These are phyloP conservation scores for Scedosporium apiospermum DNA, from an alignment of 2,329 filamentous ascomycete genomes.

Conservation along the genomic window DNA sequence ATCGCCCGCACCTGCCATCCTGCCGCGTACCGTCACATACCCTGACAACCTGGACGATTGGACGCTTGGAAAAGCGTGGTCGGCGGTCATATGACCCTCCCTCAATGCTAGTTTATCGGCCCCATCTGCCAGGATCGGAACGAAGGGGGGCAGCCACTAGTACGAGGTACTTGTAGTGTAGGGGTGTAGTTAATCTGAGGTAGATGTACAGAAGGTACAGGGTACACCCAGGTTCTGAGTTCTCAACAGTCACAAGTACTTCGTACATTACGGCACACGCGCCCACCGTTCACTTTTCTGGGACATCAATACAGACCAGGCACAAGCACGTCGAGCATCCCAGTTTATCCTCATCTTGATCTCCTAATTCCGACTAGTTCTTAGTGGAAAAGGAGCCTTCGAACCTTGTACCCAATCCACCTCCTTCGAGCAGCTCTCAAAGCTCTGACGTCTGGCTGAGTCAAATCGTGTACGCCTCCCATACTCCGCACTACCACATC, in stretches of 20 bases:
- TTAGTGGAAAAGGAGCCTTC: too few relatives aligned
- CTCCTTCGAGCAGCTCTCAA: too few relatives aligned
- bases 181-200: background rate
- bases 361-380: too few relatives aligned
- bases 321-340: background rate
- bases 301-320: background rate
- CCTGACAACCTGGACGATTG: background rate
- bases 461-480: too few relatives aligned
- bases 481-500: too few relatives aligned
- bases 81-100: slow-evolving; percentile 5
- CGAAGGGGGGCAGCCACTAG: background rate
- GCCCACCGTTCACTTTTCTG: background rate
- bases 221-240: background rate
- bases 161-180: background rate
- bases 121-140: slow-evolving; percentile 2
- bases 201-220: background rate
- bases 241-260: background rate
- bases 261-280: background rate
- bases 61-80: background rate
- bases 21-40: too few relatives aligned
- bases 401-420: too few relatives aligned
- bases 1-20: too few relatives aligned
- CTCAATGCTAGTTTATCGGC: slow-evolving; percentile 4
- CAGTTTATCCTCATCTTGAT: too few relatives aligned
- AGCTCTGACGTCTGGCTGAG: too few relatives aligned